Evolutionary conservation across 164 flowering plant genomes (phyloP), one percentile per base, ranked within the genome.

Genomic region (Aristolochia fimbriata): DNA sequence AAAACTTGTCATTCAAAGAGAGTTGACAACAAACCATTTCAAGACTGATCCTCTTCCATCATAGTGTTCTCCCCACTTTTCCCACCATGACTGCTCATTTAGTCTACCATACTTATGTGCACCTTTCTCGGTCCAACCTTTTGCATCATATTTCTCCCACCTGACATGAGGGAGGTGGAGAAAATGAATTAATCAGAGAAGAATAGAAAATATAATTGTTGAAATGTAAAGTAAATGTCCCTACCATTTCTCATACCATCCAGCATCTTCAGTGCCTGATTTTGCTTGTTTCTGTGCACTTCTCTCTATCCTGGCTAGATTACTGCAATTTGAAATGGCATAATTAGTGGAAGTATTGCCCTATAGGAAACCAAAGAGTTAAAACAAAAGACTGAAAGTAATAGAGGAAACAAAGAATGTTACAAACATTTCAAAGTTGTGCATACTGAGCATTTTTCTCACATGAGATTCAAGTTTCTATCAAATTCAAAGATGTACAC

Each of bases 31-130:
- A 64, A 67, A 91, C 98, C 98, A 89, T 92, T 92, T 92, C 21
- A 87, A 70, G 62, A 92, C 96, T 45, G 96, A 85, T 77, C 98
- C 96, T 65, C 84, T 80, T 81, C 98, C 98, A 71, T 92, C 98
- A 71, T 80, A 92, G 68, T 85, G 79, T 73, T 92, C 98, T 70
- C 98, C 98, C 98, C 98, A 92, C 68, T 85, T 89, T 76, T 92
- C 98, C 98, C 98, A 92, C 98, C 96, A 92, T 49, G 98, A 92
- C 68, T 92, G 96, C 67, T 89, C 98, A 81, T 92, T 87, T 65
- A 89, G 69, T 74, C 86, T 81, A 37, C 98, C 98, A 70, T 92
- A 89, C 59, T 92, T 92, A 46, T 92, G 91, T 55, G 98, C 98
- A 62, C 96, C 98, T 76, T 92, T 92, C 78, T 92, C 98, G 21